These are phyloP conservation scores for Anisodus acutangulus DNA, from an alignment of 257 asterid species.

Conservation along the genomic window DNA sequence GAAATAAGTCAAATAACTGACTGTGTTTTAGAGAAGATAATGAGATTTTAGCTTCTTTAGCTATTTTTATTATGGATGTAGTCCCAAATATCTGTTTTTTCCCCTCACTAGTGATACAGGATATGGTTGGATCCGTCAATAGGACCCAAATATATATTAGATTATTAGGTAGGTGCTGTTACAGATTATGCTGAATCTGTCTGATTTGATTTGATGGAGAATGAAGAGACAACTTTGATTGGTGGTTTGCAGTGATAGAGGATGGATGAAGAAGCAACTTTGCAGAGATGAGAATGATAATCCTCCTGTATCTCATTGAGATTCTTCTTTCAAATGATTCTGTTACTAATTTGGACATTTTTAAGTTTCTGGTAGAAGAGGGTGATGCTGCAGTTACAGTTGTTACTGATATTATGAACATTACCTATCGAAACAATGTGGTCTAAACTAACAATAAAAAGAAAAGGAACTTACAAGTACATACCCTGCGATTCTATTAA, in stretches of 20 bases:
- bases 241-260: slow-evolving; percentile 13
- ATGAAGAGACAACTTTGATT: neutral
- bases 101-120: neutral
- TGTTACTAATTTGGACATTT: neutral
- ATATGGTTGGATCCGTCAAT: neutral
- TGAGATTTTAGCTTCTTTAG: neutral
- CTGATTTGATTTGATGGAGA: neutral
- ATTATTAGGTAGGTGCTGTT: neutral
- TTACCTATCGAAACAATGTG: too few species aligned
- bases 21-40: slow-evolving; percentile 22
- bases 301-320: neutral
- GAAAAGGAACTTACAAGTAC: too few species aligned
- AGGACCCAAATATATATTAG: neutral
- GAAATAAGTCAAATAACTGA: neutral
- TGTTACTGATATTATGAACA: neutral
- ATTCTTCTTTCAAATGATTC: slow-evolving; percentile 27
- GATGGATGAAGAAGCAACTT: slow-evolving; percentile 26
- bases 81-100: neutral
- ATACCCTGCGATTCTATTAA: too few species aligned
- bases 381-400: too few species aligned
- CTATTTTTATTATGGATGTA: neutral
- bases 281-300: slow-evolving; percentile 13
- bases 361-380: neutral
- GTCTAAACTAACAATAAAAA: too few species aligned
- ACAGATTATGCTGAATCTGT: neutral